phyloP scores from a whole-genome alignment of 768 basidiomycete species.

The Lactifluus rugatus region DNA sequence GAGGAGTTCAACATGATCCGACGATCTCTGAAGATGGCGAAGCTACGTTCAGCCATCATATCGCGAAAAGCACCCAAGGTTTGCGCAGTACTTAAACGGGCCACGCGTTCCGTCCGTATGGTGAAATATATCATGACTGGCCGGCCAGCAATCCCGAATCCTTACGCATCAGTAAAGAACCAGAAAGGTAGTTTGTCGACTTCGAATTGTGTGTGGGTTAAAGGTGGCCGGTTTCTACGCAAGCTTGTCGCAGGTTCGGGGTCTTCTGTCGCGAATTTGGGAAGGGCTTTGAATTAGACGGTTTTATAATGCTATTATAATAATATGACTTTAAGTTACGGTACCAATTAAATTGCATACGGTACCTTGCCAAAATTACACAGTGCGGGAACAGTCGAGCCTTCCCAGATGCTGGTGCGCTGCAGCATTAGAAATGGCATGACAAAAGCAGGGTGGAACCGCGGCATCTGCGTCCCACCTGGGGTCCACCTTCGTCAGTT shows the following conservation, averaged over 20 bases:
- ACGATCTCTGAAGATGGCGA: background rate
- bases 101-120: slow-evolving; percentile 18
- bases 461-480: too few species aligned
- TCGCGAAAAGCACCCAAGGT: background rate
- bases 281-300: too few species aligned
- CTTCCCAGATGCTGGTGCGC: too few species aligned
- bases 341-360: too few species aligned
- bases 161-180: slow-evolving; percentile 19
- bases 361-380: too few species aligned
- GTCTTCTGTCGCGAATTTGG: background rate
- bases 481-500: too few species aligned
- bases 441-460: too few species aligned
- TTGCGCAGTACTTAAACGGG: background rate
- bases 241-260: background rate
- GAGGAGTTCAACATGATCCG: background rate
- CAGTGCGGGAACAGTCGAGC: too few species aligned
- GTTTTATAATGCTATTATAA: too few species aligned
- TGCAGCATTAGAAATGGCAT: too few species aligned
- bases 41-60: background rate
- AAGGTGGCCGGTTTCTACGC: background rate
- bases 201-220: background rate
- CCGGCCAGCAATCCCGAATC: slow-evolving; percentile 37
- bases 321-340: too few species aligned
- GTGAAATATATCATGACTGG: slow-evolving; percentile 26
- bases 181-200: background rate